Evolutionary conservation across 495 filamentous ascomycete species (phyloP).

Genomic region (Penicillium soppii): DNA sequence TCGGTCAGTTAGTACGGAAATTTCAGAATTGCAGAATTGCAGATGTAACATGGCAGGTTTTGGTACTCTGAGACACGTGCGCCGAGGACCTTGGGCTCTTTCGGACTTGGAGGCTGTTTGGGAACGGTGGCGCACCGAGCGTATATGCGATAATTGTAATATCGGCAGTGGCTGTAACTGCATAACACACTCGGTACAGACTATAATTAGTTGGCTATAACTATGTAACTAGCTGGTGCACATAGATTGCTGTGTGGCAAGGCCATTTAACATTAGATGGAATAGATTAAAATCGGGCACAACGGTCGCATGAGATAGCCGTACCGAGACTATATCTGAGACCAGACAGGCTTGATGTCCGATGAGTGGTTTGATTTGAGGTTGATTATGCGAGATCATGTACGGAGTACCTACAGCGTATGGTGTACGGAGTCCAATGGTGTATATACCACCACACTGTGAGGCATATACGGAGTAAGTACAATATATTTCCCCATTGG

Average conservation of each 20-base stretch:
- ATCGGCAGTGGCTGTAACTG: constrained; percentile 1
- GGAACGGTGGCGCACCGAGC: not conserved
- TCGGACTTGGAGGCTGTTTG: not conserved
- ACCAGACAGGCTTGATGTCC: not conserved
- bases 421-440: no score
- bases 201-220: no score
- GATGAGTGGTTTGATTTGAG: not conserved
- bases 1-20: not conserved
- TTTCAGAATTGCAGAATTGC: not conserved
- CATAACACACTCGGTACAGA: not conserved
- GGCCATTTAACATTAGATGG: not conserved
- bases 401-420: not conserved
- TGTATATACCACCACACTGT: not conserved
- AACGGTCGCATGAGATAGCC: not conserved
- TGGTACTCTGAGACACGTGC: not conserved
- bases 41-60: not conserved
- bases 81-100: not conserved
- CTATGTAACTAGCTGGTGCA: no score
- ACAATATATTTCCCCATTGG: not conserved
- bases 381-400: no score
- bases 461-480: not conserved
- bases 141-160: not conserved
- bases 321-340: not conserved
- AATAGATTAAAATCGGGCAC: not conserved
- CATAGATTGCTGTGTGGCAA: not conserved